Percentiles rank a stretch among this genome's conserved stretches.
Conservation (phyloP, 805 yeast species). For the Kurtzmaniella fragi region DNA sequence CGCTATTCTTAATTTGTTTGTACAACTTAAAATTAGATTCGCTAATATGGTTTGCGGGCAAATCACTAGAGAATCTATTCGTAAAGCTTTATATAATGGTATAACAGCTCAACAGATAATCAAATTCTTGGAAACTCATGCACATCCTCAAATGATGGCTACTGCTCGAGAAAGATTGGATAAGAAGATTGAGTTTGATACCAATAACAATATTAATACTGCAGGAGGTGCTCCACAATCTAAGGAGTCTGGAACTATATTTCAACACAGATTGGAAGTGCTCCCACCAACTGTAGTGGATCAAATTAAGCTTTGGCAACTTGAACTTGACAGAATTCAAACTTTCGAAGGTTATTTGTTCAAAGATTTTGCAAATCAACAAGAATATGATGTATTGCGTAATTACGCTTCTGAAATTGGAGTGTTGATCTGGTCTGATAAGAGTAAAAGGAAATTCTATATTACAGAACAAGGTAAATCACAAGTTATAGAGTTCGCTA, state of each 20-base stretch:
- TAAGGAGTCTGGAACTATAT: slow-evolving; percentile 19
- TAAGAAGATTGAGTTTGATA: slow-evolving; percentile 62
- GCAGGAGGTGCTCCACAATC: slow-evolving; percentile 38
- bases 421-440: slow-evolving; percentile 83
- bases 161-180: slow-evolving; percentile 64
- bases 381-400: slow-evolving; percentile 68
- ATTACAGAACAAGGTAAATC: slow-evolving; percentile 82
- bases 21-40: slow-evolving; percentile 78
- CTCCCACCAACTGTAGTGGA: slow-evolving; percentile 96
- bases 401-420: slow-evolving; percentile 89
- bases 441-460: slow-evolving; percentile 65
- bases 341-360: slow-evolving; percentile 83
- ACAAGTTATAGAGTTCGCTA: slow-evolving; percentile 89
- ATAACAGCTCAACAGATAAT: slow-evolving; percentile 94
- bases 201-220: slow-evolving; percentile 43
- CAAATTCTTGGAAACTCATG: slow-evolving; percentile 82
- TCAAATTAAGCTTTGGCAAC: slow-evolving; percentile 93
- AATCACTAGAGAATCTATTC: slow-evolving; percentile 84
- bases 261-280: slow-evolving; percentile 53
- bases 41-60: slow-evolving; percentile 92
- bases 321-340: slow-evolving; percentile 88
- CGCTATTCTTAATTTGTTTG: slow-evolving; percentile 85
- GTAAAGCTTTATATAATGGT: slow-evolving; percentile 80
- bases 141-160: slow-evolving; percentile 86
- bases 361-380: slow-evolving; percentile 73